Base-by-base conservation (phyloP, 768 basidiomycete genomes). In the Scleroderma citrinum region DNA sequence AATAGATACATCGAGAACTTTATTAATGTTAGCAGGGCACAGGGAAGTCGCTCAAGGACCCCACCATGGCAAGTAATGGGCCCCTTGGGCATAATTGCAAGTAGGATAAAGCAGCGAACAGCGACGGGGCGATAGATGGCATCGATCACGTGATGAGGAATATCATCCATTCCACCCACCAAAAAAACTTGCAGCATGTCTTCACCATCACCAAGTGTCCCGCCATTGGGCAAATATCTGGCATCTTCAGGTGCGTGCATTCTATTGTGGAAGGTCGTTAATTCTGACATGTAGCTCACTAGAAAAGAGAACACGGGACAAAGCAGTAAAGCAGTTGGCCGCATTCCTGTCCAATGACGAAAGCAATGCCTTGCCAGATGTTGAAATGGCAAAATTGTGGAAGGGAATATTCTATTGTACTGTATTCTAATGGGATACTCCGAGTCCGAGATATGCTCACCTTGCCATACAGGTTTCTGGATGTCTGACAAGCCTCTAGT, bases 401-500 rank as follows among this genome's bases (percentile, higher is more conserved):
- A 97, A 99, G 66, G 95, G 94, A 1, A 79, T 98, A 44, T 99
- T 95, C 66, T 99, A 95, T 67, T 96, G 94, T 92, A 54, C 8
- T 20, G 19, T 35, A 55, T 82, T 67, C 5, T 30, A 21, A 42
- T 7, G 16, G 35, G 13, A 20, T 17, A 21, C 37, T 5, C 20
- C 23, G 19, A 30, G 29, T 3, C 16, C 29, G 23, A 36, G 42
- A 47, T 26, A n/a, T 7, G 41, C 32, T 55, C 50, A 58, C 7
- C 13, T 32, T 50, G 24, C 35, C 0, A 24, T 3, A 5, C 35
- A 96, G 94, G 95, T 64, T 98, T 93, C 69, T 99, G 95, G 94
- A 97, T 97, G 93, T 97, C 94, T 10, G 95, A 99, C 70, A 99
- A 98, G 63, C 94, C 94, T 4, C 77, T 94, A 8, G 88, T 97